Percentiles rank a stretch among this genome's conserved stretches.
Evolutionary conservation across 176 grass and related monocot species (phyloP).

Genomic region (Rhynchospora tenuis): DNA sequence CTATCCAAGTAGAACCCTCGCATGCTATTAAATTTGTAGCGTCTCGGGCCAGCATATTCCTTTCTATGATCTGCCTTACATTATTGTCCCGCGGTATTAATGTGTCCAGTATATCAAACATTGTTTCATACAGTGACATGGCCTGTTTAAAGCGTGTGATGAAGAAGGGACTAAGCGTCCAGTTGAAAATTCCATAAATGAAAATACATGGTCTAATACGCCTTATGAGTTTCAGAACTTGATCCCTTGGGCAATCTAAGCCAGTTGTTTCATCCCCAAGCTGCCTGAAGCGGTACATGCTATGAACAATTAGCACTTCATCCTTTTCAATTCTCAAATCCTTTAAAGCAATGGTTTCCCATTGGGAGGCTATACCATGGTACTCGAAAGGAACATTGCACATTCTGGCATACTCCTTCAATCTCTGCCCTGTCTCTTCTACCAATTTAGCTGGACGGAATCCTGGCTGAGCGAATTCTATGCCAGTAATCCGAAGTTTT

Average conservation of each 20-base stretch:
- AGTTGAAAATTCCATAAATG: slow-evolving; percentile 28
- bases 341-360: slow-evolving; percentile 22
- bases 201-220: slow-evolving; percentile 28
- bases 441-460: slow-evolving; percentile 29
- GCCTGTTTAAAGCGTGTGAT: slow-evolving; percentile 33
- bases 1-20: slow-evolving; percentile 29
- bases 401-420: slow-evolving; percentile 34
- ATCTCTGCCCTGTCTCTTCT: slow-evolving; percentile 28
- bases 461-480: slow-evolving; percentile 29
- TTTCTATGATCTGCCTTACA: slow-evolving; percentile 22
- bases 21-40: slow-evolving; percentile 31
- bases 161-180: slow-evolving; percentile 32
- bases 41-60: slow-evolving; percentile 24
- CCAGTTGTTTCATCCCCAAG: slow-evolving; percentile 25
- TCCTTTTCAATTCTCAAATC: slow-evolving; percentile 27
- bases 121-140: slow-evolving; percentile 8
- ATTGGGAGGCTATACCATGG: slow-evolving; percentile 23
- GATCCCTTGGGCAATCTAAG: slow-evolving; percentile 34
- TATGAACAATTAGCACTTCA: slow-evolving; percentile 33
- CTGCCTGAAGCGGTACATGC: slow-evolving; percentile 27
- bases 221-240: slow-evolving; percentile 32
- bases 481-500: slow-evolving; percentile 24
- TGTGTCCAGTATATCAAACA: slow-evolving; percentile 33
- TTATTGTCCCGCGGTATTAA: slow-evolving; percentile 30
- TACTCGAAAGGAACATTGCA: slow-evolving; percentile 43